A percentile compares a stretch with the other conserved stretches of the same genome.
These are phyloP conservation scores for Trichophyton mentagrophytes DNA, from an alignment of 2,329 filamentous ascomycete species.

Conservation along the genomic window DNA sequence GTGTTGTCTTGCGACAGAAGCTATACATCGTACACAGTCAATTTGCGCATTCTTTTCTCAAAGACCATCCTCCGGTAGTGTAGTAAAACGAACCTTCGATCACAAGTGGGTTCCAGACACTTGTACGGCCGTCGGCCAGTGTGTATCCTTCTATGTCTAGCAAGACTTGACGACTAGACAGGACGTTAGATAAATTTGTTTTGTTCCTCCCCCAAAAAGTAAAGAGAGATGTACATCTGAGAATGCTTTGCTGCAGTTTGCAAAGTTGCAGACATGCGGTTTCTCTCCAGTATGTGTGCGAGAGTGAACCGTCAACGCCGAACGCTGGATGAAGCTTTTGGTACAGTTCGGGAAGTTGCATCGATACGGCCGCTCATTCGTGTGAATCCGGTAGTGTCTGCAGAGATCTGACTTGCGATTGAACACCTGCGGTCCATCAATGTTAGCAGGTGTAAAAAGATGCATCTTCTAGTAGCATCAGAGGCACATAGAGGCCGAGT, in stretches of 20 bases:
- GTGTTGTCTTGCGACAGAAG: constrained; percentile 16
- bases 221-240: constrained; percentile 25
- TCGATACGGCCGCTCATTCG: constrained; percentile 37
- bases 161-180: constrained; percentile 16
- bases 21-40: constrained; percentile 8
- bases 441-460: background rate
- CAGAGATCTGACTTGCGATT: constrained; percentile 38
- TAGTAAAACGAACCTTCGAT: constrained; percentile 12
- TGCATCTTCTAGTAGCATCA: background rate
- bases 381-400: constrained; percentile 37
- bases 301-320: constrained; percentile 35
- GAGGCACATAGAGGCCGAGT: background rate
- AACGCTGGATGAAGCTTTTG: constrained; percentile 38
- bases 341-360: constrained; percentile 34
- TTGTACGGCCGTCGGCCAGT: constrained; percentile 16
- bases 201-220: background rate
- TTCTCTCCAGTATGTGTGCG: constrained; percentile 35
- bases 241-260: constrained; percentile 33
- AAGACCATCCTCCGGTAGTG: background rate
- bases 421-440: constrained; percentile 27
- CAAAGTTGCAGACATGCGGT: constrained; percentile 32
- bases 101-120: constrained; percentile 14
- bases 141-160: constrained; percentile 16
- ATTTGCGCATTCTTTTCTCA: background rate
- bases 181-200: background rate